phyloP scores from a whole-genome alignment of 139 green algal genomes.

The Tetraselmis chui region DNA sequence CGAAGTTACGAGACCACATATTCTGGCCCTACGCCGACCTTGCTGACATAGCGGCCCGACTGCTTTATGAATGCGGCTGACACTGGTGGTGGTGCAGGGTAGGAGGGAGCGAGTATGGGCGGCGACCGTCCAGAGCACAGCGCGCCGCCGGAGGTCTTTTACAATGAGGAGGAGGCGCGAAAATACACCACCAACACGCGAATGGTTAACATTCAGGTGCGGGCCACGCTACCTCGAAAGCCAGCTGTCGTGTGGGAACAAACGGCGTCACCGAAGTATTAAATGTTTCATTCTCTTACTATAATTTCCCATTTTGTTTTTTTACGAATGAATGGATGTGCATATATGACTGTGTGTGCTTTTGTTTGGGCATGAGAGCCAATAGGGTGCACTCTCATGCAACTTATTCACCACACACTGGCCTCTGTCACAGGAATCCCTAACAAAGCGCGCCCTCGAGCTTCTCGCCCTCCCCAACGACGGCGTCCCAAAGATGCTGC shows the following conservation, averaged over 20 bases:
- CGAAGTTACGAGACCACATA: no score
- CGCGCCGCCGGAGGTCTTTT: conserved; percentile 90
- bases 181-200: conserved; percentile 94
- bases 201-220: conserved; percentile 76
- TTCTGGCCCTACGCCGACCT: no score
- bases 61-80: no score
- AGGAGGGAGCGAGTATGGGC: no score
- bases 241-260: not conserved
- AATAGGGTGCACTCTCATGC: no score
- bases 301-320: not conserved
- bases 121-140: conserved; percentile 80
- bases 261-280: not conserved
- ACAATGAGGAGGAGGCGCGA: conserved; percentile 84
- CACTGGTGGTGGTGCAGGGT: no score
- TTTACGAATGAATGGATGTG: no score
- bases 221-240: not conserved
- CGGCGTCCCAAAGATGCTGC: conserved; percentile 66
- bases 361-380: no score
- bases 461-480: conserved; percentile 86
- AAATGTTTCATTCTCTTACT: not conserved
- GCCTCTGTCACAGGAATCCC: conserved; percentile 34
- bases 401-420: no score
- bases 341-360: no score
- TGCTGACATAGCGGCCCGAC: no score
- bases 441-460: conserved; percentile 88